Percentiles rank a stretch among this genome's conserved stretches.
These are phyloP conservation scores for Colletotrichum sp. DNA, from an alignment of 2,329 filamentous ascomycete genomes.

Conservation along the genomic window DNA sequence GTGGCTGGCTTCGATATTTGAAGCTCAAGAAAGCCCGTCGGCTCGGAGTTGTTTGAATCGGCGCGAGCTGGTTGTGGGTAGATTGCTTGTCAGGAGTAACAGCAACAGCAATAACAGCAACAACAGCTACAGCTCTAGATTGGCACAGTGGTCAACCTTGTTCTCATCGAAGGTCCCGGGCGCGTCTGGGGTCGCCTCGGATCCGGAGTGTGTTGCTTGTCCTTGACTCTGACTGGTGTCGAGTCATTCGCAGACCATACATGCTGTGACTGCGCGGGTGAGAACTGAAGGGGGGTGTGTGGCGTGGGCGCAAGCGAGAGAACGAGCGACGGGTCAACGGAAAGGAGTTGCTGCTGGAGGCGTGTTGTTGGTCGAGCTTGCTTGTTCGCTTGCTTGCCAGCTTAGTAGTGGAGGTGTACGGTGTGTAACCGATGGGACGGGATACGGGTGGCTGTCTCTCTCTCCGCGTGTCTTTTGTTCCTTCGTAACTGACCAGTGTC, in stretches of 20 bases:
- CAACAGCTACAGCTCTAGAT: constrained; percentile 12
- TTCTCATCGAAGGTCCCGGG: constrained; percentile 4
- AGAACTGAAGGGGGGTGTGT: not conserved
- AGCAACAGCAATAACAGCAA: not conserved
- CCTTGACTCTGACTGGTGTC: constrained; percentile 20
- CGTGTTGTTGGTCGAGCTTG: not conserved
- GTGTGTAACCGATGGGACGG: not conserved
- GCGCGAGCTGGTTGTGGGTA: not conserved
- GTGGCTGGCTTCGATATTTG: constrained; percentile 1
- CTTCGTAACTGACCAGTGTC: not conserved
- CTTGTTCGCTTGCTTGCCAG: not conserved
- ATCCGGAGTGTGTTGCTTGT: constrained; percentile 5
- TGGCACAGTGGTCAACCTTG: not conserved
- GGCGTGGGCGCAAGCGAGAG: constrained; percentile 4
- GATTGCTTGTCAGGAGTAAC: not conserved
- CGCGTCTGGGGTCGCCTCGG: constrained; percentile 2
- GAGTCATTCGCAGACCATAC: constrained; percentile 17
- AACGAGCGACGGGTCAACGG: constrained; percentile 1
- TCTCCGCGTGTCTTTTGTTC: not conserved
- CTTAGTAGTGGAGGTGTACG: not conserved
- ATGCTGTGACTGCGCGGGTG: constrained; percentile 15
- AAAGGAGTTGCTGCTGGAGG: not conserved
- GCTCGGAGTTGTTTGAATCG: not conserved
- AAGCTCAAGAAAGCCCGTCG: not conserved
- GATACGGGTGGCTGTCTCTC: not conserved